Conservation (phyloP, 2,329 filamentous ascomycete genomes). For the Cladorrhinum sp. region DNA sequence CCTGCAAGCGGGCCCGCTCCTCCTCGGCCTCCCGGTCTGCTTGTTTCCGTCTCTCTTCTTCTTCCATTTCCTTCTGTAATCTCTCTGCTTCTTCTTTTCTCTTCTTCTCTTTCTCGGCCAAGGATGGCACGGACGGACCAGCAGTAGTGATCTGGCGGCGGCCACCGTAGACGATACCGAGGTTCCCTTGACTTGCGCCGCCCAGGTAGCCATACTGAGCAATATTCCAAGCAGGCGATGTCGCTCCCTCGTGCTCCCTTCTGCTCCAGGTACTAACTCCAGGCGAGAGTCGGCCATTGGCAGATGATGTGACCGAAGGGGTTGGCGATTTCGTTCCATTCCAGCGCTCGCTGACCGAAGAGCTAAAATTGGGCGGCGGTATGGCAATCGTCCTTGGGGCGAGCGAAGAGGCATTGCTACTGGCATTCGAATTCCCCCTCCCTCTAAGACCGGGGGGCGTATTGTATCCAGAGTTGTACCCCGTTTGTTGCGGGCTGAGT, state of each 20-base stretch:
- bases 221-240: constrained; percentile 94
- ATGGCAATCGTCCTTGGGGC: constrained; percentile 41
- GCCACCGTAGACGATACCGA: constrained; percentile 88
- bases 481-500: constrained; percentile 66
- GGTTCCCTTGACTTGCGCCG: constrained; percentile 90
- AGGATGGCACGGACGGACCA: constrained; percentile 71
- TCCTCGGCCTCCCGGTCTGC: constrained; percentile 57
- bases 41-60: constrained; percentile 47
- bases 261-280: constrained; percentile 87
- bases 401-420: constrained; percentile 51
- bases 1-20: constrained; percentile 57
- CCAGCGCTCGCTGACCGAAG: constrained; percentile 53
- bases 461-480: constrained; percentile 52
- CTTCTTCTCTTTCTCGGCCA: constrained; percentile 78
- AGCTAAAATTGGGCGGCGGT: constrained; percentile 45
- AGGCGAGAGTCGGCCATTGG: constrained; percentile 50
- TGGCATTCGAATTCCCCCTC: constrained; percentile 54
- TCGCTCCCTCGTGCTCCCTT: constrained; percentile 73
- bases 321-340: constrained; percentile 63
- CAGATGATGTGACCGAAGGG: constrained; percentile 28
- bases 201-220: constrained; percentile 98
- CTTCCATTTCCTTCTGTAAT: constrained; percentile 55
- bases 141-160: constrained; percentile 88
- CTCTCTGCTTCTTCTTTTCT: constrained; percentile 58
- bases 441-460: constrained; percentile 49